phyloP scores from a whole-genome alignment of 2,329 filamentous ascomycete genomes.

The Cladosporium sphaerospermum region DNA sequence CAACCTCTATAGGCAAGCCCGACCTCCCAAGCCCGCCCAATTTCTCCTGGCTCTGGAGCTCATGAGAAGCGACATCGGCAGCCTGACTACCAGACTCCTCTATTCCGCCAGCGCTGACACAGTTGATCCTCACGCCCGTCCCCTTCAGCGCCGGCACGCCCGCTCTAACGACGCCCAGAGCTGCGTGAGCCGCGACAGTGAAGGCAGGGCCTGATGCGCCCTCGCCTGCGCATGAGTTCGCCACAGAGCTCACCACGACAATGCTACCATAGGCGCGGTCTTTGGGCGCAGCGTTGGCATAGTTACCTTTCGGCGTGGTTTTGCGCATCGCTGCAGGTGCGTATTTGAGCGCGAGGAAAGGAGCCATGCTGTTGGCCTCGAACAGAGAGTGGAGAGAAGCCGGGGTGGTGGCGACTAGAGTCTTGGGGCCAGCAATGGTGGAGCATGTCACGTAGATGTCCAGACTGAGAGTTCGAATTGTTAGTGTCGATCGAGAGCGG shows the following conservation, averaged over 20 bases:
- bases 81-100: constrained; percentile 43
- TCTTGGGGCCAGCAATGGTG: constrained; percentile 51
- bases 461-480: constrained; percentile 31
- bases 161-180: constrained; percentile 53
- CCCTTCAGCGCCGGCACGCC: constrained; percentile 54
- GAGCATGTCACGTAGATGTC: constrained; percentile 58
- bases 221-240: constrained; percentile 46
- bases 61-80: constrained; percentile 38
- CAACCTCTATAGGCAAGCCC: constrained; percentile 54
- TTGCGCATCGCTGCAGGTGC: constrained; percentile 59
- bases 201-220: constrained; percentile 56
- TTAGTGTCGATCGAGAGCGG: background rate
- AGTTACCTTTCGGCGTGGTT: constrained; percentile 48
- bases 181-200: constrained; percentile 56
- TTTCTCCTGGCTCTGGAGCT: constrained; percentile 40
- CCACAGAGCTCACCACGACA: constrained; percentile 55
- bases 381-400: constrained; percentile 52
- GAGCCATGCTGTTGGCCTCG: constrained; percentile 55
- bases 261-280: constrained; percentile 56
- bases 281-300: constrained; percentile 57
- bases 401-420: constrained; percentile 51
- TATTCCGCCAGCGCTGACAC: constrained; percentile 43
- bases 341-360: constrained; percentile 61
- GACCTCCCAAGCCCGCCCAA: constrained; percentile 54
- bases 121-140: constrained; percentile 55